phyloP scores from a whole-genome alignment of 352 stramenopile species.

The Lagenidium sp. region DNA sequence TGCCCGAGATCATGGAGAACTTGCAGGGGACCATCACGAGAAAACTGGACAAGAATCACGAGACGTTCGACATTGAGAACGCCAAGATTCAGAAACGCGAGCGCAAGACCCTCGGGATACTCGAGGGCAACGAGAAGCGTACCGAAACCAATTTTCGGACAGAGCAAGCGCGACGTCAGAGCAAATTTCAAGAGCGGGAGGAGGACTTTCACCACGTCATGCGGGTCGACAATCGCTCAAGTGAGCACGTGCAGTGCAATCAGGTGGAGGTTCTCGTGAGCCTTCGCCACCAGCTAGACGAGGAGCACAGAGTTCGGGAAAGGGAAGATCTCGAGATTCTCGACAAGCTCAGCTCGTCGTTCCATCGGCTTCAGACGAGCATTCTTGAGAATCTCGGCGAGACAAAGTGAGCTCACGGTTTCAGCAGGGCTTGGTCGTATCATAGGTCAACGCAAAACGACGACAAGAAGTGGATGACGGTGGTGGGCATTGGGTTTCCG shows the following conservation, averaged over 20 bases:
- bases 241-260: conserved; percentile 31
- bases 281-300: conserved; percentile 36
- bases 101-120: conserved; percentile 68
- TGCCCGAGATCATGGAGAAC: conserved; percentile 85
- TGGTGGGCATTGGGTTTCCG: no score
- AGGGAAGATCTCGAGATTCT: conserved; percentile 73
- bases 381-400: conserved; percentile 80
- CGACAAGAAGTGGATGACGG: no score
- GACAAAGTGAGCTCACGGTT: conserved; percentile 2
- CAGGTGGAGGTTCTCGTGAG: conserved; percentile 42
- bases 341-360: conserved; percentile 68
- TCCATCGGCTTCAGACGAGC: conserved; percentile 67
- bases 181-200: conserved; percentile 50
- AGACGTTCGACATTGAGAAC: conserved; percentile 92
- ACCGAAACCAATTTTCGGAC: conserved; percentile 52
- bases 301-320: conserved; percentile 38
- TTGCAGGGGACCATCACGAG: conserved; percentile 83
- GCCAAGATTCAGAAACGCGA: conserved; percentile 89
- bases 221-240: conserved; percentile 51
- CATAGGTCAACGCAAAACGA: no score
- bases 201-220: conserved; percentile 62
- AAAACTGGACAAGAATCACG: conserved; percentile 84
- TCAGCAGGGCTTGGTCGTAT: no score
- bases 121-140: conserved; percentile 56
- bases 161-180: conserved; percentile 48